These are phyloP conservation scores for Paramecium biaurelia DNA, from an alignment of 73 alveolate genomes.

Conservation along the genomic window DNA sequence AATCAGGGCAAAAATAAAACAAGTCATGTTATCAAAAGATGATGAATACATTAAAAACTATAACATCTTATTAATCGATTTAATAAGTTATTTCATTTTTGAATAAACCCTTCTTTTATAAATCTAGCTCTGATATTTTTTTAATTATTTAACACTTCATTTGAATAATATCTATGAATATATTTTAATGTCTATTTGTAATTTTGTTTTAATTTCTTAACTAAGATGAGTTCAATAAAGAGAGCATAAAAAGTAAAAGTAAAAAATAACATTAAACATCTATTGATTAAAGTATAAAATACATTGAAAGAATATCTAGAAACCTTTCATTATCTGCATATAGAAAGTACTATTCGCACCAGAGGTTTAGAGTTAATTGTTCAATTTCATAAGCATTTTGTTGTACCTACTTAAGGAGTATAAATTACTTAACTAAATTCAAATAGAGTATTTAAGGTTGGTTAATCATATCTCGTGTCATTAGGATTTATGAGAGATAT, in stretches of 20 bases:
- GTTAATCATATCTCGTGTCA: not conserved
- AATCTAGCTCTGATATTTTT: not conserved
- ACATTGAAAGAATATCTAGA: not conserved
- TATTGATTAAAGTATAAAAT: not conserved
- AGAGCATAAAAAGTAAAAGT: not conserved
- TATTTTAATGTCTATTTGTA: not conserved
- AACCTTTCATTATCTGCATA: not conserved
- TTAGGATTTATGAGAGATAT: not conserved
- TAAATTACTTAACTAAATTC: not conserved
- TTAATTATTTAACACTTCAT: not conserved
- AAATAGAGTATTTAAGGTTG: not conserved
- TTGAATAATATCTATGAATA: not conserved
- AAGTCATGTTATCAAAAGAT: not conserved
- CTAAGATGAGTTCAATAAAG: not conserved
- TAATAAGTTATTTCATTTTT: not conserved
- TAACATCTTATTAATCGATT: not conserved
- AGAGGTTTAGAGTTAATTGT: not conserved
- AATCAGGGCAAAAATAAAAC: slow-evolving; percentile 32
- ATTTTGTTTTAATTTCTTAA: not conserved
- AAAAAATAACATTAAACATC: not conserved
- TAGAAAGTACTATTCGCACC: not conserved
- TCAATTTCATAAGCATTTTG: not conserved
- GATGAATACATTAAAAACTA: not conserved
- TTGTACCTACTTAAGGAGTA: not conserved
- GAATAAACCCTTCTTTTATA: not conserved